Base-by-base conservation (phyloP, 805 yeast species). In the Candida sanyiensis region DNA sequence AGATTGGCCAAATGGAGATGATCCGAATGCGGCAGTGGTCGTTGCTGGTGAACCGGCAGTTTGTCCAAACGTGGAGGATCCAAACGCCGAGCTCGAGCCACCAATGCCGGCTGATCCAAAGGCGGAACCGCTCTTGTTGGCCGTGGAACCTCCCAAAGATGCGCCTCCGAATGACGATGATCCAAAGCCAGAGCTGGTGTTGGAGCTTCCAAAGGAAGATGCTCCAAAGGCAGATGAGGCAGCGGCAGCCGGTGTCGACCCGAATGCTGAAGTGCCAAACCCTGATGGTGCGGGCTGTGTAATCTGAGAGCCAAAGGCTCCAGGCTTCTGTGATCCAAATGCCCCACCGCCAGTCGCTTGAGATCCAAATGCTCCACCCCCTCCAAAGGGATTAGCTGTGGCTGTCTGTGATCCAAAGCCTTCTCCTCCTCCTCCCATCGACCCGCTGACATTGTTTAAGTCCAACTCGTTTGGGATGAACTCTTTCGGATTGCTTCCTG, bases 391-490 rank as follows among this genome's bases (percentile, higher is more conserved):
- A 12, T 20, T 18, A 12, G 21, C n/a, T 7, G 9, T 12, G 7
- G 21, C 15, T 17, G 12, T 13, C 13, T 29, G 19, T 19, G 28
- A 18, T 18, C 22, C 18, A 28, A 11, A 18, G 42, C 8, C 4
- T 19, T 18, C 8, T 13, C 34, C 26, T 9, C 26, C 12, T 23
- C 9, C 11, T 23, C 11, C 12, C 12, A 12, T 9, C 11, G 26
- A 23, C 12, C 26, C 26, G 26, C 26, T 23, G 26, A 23, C 9
- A 23, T 23, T 23, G 3, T 56, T 49, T 6, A 62, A 41, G 37
- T 63, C 62, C 16, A 66, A 38, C 2, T 63, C 57, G 20, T 60
- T 59, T 3, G 60, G 57, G 2, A 66, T 50, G 35, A 65, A 67
- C 0, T 61, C 58, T 23, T 59, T 59, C 7, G 52, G 46, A 4